Conservation (phyloP, 2,329 filamentous ascomycete species). For the Sarocladiaceae sp. region DNA sequence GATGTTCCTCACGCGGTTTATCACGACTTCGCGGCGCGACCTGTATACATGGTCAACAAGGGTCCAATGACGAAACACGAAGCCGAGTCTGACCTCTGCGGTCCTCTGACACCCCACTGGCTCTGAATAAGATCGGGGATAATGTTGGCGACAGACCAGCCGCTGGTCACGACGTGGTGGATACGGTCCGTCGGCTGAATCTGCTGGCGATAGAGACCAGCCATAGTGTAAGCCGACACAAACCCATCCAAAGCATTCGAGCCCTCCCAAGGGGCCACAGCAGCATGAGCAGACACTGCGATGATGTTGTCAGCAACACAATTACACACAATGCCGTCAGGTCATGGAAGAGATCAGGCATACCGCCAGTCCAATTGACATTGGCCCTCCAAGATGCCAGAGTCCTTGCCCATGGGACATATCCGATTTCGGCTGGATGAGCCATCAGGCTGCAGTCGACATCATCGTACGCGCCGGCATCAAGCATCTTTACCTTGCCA, state of each 20-base stretch:
- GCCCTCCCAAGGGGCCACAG: constrained; percentile 17
- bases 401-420: constrained; percentile 11
- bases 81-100: no score
- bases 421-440: constrained; percentile 20
- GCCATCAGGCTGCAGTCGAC: constrained; percentile 25
- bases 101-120: constrained; percentile 13
- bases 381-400: constrained; percentile 12
- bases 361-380: constrained; percentile 11
- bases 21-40: no score
- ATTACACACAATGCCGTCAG: no score
- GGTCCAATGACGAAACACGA: no score
- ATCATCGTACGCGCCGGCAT: constrained; percentile 39
- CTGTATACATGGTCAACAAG: no score
- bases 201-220: constrained; percentile 17
- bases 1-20: constrained; percentile 10
- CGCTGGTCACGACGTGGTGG: constrained; percentile 16
- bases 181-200: constrained; percentile 17
- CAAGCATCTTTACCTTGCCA: constrained; percentile 43
- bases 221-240: constrained; percentile 15
- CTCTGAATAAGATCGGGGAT: constrained; percentile 12
- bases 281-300: constrained; percentile 14
- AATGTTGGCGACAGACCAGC: background rate
- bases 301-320: background rate
- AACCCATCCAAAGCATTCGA: constrained; percentile 17
- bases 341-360: background rate